Base-by-base conservation (phyloP, 2,329 filamentous ascomycete species). In the Ascomycota sp. region DNA sequence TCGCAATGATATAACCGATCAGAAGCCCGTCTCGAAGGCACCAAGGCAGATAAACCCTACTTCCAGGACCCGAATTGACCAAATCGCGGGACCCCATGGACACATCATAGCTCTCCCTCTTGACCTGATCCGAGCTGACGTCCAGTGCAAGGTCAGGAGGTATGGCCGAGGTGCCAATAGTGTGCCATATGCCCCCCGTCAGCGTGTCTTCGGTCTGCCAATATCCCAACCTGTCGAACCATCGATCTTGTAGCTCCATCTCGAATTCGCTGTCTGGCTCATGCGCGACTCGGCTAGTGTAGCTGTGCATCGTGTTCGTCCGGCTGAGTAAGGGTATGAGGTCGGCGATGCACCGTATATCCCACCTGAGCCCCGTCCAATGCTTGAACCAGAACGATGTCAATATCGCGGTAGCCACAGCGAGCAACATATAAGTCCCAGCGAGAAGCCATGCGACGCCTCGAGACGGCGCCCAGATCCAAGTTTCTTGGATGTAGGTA, bases 361-460 rank as follows among this genome's bases (percentile, higher is more conserved):
- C 82, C 84, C 84, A 93, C 46, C 76, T 66, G 39, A 92, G 58
- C 0, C 83, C 83, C 0, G 82, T 91, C 43, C 62, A 64, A 25
- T 66, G 62, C 16, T 61, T 54, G 35, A 65, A 57, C 56, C 84
- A 80, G 40, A 70, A 76, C n/a, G 70, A 40, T 40, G 75, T 56
- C 8, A 84, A 49, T 11, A 49, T 37, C 25, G 38, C 40, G 2
- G 70, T 52, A 1, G 74, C 69, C 6, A 68, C 42, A 2, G 76
- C 46, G 32, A 86, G 55, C 4, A 82, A 51, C 27, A 75, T 52
- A 53, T 92, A 93, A 1, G 92, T 52, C 1, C 59, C 72, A 25
- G 89, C 68, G 24, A 83, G 58, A 0, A 73, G 68, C 82, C 83
- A 93, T 24, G 77, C 72, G 16, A 89, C 64, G 10, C 72, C 72